These are phyloP conservation scores for Hemileccinum impolitum DNA, from an alignment of 768 basidiomycete genomes.

Conservation along the genomic window DNA sequence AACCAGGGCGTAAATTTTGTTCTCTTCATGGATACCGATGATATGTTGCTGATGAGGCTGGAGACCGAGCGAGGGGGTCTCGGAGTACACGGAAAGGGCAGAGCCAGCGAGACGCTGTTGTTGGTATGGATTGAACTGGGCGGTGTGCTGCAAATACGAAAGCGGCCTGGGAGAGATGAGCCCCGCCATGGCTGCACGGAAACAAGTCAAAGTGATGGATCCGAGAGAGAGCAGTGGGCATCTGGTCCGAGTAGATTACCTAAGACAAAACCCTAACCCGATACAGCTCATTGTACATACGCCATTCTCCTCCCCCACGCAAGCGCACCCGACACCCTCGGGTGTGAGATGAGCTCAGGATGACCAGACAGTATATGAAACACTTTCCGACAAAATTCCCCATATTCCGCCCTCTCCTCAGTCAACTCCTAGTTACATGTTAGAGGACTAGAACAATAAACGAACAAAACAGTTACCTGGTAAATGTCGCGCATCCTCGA, in stretches of 20 bases:
- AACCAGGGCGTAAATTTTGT: slow-evolving; percentile 88
- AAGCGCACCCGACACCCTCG: slow-evolving; percentile 31
- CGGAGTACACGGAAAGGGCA: slow-evolving; percentile 46
- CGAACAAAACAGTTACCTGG: slow-evolving; percentile 34
- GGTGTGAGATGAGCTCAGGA: slow-evolving; percentile 31
- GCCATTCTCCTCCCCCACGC: slow-evolving; percentile 27
- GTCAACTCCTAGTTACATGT: slow-evolving; percentile 9
- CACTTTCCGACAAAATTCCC: slow-evolving; percentile 35
- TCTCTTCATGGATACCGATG: slow-evolving; percentile 57
- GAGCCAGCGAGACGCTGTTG: slow-evolving; percentile 38
- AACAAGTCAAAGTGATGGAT: slow-evolving; percentile 12
- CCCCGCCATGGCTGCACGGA: slow-evolving; percentile 47
- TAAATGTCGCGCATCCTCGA: slow-evolving; percentile 49
- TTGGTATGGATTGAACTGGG: slow-evolving; percentile 58
- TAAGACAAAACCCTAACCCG: slow-evolving; percentile 30
- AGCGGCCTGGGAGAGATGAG: slow-evolving; percentile 60
- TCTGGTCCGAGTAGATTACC: slow-evolving; percentile 14
- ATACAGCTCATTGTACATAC: neutral
- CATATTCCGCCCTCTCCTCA: slow-evolving; percentile 29
- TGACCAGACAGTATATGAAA: slow-evolving; percentile 27
- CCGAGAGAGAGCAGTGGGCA: slow-evolving; percentile 2
- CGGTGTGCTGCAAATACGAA: slow-evolving; percentile 60
- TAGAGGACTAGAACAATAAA: slow-evolving; percentile 1
- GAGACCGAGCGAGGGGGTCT: slow-evolving; percentile 57
- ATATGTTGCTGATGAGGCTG: slow-evolving; percentile 54